Base-by-base conservation (phyloP, 192 early-diverging fungal genomes). In the Coemansia sp. region DNA sequence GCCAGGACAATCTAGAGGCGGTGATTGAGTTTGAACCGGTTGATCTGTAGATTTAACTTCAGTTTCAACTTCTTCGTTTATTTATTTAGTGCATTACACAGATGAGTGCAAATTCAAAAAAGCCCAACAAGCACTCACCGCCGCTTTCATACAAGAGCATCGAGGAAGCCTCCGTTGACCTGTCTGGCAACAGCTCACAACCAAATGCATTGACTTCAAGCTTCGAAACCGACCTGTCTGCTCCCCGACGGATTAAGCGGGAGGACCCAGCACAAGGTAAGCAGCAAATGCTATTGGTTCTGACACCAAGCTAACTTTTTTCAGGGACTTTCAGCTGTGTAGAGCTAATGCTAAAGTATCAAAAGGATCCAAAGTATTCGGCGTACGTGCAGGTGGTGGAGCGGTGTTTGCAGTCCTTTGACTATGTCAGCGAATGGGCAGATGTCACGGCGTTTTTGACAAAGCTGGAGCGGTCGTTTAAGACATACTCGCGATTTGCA, bases 401-500 rank as follows among this genome's bases (percentile, higher is more conserved):
- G 38, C 86, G 85, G 52, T 91, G 88, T 49, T 63, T 97, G 49
- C 87, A 90, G 63, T 88, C 88, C n/a, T 97, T 97, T 65, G 94
- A 97, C 68, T 84, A 87, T 39, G 87, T 97, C 4, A 88, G 84
- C 63, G 94, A 97, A 64, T 97, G 94, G 94, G 92, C 93, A 0
- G 94, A 97, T 78, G 87, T 95, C 26, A 94, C 91, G 46, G 86
- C 93, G 31, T 94, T 94, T 58, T 71, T 97, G 20, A 85, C 87
- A 30, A 88, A 86, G 64, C 85, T 97, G 11, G 79, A 87, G 54
- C 87, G 86, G 84, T 83, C 89, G 0, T 86, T 96, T 55, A 86
- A 91, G 80, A 83, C 83, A 4, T 88, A 91, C 65, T 71, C 85
- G 18, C 81, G 87, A 60, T 90, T 88, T 50, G 58, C 80, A 0